Conservation (phyloP, 257 asterid species). For the Nicotiana sylvestris region DNA sequence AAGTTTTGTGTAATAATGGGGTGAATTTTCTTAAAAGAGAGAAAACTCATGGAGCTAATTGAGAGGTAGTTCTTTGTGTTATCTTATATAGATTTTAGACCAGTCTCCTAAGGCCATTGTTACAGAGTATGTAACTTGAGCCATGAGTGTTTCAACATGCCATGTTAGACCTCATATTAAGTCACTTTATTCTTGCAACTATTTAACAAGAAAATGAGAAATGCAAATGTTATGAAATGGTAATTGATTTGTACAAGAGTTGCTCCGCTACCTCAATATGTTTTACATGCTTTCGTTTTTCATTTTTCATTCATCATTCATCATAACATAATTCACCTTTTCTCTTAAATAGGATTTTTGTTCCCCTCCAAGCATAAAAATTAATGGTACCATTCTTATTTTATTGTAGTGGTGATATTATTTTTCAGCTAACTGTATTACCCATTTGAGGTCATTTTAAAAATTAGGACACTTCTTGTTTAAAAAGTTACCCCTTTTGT, state of each 20-base stretch:
- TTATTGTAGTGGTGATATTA: neutral
- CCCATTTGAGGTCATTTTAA: neutral
- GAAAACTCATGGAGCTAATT: neutral
- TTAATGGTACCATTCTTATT: neutral
- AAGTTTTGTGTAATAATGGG: neutral
- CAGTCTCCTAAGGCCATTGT: neutral
- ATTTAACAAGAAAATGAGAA: neutral
- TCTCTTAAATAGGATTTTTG: neutral
- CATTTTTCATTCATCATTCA: neutral
- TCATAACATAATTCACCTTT: neutral
- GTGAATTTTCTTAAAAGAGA: neutral
- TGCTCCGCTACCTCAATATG: neutral
- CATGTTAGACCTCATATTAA: neutral
- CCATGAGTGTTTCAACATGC: neutral
- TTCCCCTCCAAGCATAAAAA: neutral
- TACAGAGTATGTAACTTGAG: neutral
- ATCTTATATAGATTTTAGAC: neutral
- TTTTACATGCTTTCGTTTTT: neutral
- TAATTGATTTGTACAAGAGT: neutral
- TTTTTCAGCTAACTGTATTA: neutral
- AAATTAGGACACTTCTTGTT: neutral
- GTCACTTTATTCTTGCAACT: neutral
- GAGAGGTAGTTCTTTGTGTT: neutral
- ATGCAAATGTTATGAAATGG: neutral
- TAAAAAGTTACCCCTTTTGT: neutral